phyloP scores from a whole-genome alignment of 371 early-diverging fungal species.

The Saksenaea vasiformis region DNA sequence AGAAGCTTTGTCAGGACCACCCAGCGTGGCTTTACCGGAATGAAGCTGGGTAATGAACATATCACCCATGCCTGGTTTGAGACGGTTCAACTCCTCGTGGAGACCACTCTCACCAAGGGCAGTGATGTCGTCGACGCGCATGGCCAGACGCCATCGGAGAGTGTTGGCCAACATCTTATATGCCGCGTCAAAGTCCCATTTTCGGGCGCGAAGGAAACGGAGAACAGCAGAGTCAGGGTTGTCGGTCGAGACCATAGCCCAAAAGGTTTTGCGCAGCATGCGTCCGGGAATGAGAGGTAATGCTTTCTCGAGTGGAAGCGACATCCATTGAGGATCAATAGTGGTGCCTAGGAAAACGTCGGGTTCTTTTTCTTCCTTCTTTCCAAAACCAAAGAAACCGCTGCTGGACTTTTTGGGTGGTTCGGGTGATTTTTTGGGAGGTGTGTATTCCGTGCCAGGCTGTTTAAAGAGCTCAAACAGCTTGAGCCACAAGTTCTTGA shows the following conservation, averaged over 20 bases:
- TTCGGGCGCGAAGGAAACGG: slow-evolving; percentile 74
- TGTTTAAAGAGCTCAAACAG: slow-evolving; percentile 52
- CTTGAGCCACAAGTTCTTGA: slow-evolving; percentile 60
- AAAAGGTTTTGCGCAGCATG: slow-evolving; percentile 46
- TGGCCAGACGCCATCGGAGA: slow-evolving; percentile 62
- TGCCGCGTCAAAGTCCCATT: slow-evolving; percentile 68
- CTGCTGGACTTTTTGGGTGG: slow-evolving; percentile 14
- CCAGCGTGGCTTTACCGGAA: slow-evolving; percentile 49
- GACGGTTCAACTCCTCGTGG: slow-evolving; percentile 36
- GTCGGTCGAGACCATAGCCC: slow-evolving; percentile 56
- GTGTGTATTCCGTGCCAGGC: slow-evolving; percentile 20
- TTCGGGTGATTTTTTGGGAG: slow-evolving; percentile 20
- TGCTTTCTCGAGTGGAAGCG: slow-evolving; percentile 40
- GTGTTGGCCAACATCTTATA: slow-evolving; percentile 57
- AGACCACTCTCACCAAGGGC: slow-evolving; percentile 49
- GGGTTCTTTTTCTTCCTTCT: slow-evolving; percentile 29
- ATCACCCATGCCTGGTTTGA: slow-evolving; percentile 39
- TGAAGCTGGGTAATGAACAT: slow-evolving; percentile 42
- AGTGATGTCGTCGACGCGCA: slow-evolving; percentile 53
- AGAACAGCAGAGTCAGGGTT: slow-evolving; percentile 64
- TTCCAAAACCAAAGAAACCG: slow-evolving; percentile 32
- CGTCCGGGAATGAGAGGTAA: slow-evolving; percentile 40
- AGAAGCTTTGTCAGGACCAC: slow-evolving; percentile 50
- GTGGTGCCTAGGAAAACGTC: slow-evolving; percentile 53
- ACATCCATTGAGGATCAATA: slow-evolving; percentile 41